Base-by-base conservation (phyloP, 768 basidiomycete species). In the Panellus pusillus region DNA sequence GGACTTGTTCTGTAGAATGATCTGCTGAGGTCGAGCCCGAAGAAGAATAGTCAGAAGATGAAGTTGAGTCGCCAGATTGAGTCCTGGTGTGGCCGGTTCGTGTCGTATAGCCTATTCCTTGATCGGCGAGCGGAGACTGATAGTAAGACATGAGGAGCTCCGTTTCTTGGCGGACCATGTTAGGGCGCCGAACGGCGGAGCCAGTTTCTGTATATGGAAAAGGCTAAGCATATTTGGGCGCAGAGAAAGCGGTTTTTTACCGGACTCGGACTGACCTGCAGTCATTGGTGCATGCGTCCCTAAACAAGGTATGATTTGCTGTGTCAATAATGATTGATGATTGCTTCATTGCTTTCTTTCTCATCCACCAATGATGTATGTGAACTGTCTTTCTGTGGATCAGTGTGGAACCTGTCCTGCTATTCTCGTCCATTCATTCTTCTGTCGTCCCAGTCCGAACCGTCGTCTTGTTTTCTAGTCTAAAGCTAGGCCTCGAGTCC, bases 91-190 rank as follows among this genome's bases (percentile, higher is more conserved):
- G 58, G 12, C n/a, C 18, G 19, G 50, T 39, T 2, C 55, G 49
- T 8, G 28, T 50, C 12, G 27, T 13, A 55, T 71, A 64, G 51
- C 52, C 50, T 48, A 56, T 65, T 27, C 63, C 66, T 55, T 71
- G 61, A 56, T 70, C 71, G 24, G 82, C 76, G 51, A 79, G 70
- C 52, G 80, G 70, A 8, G 83, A 82, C 62, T 82, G 76, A 70
- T 83, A 84, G 65, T 82, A 79, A 17, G 77, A 77, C 47, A 80
- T 65, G 56, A 79, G 76, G 43, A 69, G 66, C 44, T 79, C 76
- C 28, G 75, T 71, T 41, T 80, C 78, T 47, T 63, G 65, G 37
- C 70, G 68, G 9, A 60, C 55, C 5, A 61, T 61, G 48, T 57
- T 50, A 42, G 58, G 58, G 11, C 60, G 55, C 4, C 51, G 37